Evolutionary conservation across 345 rosid genomes (phyloP).

Genomic region (Eucalyptus regnans): DNA sequence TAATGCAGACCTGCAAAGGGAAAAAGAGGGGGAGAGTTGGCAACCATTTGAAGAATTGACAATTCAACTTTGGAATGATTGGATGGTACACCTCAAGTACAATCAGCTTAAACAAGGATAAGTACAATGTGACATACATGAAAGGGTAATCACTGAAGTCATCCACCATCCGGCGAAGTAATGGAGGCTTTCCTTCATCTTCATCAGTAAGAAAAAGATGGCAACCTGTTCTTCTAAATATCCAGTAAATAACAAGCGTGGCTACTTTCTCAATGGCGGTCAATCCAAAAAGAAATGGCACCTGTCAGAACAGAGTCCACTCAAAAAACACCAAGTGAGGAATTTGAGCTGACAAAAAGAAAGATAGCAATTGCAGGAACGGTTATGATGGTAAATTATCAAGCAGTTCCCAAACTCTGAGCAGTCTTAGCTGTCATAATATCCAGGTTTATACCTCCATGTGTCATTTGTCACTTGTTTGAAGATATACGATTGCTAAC

Average conservation of each 20-base stretch:
- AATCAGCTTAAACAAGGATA: neutral
- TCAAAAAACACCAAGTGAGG: neutral
- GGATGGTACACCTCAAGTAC: neutral
- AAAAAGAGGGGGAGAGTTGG: neutral
- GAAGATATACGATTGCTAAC: neutral
- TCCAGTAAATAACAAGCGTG: constrained; percentile 74
- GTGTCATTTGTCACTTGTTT: neutral
- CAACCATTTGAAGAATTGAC: neutral
- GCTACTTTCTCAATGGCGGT: constrained; percentile 86
- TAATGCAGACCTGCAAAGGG: constrained; percentile 75
- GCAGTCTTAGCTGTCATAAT: neutral
- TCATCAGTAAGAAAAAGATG: constrained; percentile 89
- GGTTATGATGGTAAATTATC: neutral
- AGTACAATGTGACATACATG: constrained; percentile 34
- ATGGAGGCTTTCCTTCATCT: constrained; percentile 76
- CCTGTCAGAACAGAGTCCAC: constrained; percentile 33
- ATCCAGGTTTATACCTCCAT: neutral
- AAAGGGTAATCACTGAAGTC: constrained; percentile 49
- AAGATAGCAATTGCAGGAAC: neutral
- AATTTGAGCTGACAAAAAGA: neutral
- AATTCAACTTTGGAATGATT: neutral
- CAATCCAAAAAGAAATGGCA: constrained; percentile 95
- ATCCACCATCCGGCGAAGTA: constrained; percentile 70
- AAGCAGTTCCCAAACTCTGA: neutral
- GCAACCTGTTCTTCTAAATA: constrained; percentile 87